Evolutionary conservation across 2,329 filamentous ascomycete genomes (phyloP), one percentile per base, ranked within the genome.

Genomic region (Diaporthe aspalathi): DNA sequence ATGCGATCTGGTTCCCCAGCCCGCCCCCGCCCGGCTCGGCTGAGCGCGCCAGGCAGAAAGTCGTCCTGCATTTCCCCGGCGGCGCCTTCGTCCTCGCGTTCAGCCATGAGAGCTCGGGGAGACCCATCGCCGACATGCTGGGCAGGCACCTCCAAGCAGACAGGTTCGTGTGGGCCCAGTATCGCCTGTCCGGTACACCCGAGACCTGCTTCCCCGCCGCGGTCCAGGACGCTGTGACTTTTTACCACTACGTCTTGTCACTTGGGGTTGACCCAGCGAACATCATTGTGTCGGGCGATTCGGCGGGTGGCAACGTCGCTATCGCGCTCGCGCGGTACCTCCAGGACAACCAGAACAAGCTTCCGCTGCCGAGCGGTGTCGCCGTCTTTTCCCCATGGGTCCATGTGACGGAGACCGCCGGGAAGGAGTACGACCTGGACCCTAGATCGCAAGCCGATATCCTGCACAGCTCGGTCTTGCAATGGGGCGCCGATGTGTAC

Each of bases 401-500:
- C 1, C 32, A 52, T n/a, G 67, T 69, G 22, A 69, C 67, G 11
- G n/a, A 20, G 5, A 53, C 53, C 20, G 67, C 45, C 14, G 67
- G 38, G 1, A 52, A 16, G 35, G 54, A 69, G 11, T 69, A 65
- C 35, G 67, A 69, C 24, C n/a, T 52, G 68, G 22, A 32, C 40
- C 3, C 16, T 12, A 16, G 5, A 16, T 50, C 68, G 20, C 43
- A 54, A 9, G n/a, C 40, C 9, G 77, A 78, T 49, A 29, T 72
- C 12, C 56, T 77, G 17, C 38, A 56, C 22, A 68, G 54, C 27
- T 63, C 73, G 6, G 68, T 78, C 22, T 68, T 78, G 8, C 66
- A 76, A 27, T 78, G 76, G 74, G 77, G 75, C 7, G 73, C 69
- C 47, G 63, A 74, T 7, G 72, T 73, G 3, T 78, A 76, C 32